A percentile compares a stretch with the other conserved stretches of the same genome.
These are phyloP conservation scores for Suillus subaureus DNA, from an alignment of 768 basidiomycete species.

Conservation along the genomic window DNA sequence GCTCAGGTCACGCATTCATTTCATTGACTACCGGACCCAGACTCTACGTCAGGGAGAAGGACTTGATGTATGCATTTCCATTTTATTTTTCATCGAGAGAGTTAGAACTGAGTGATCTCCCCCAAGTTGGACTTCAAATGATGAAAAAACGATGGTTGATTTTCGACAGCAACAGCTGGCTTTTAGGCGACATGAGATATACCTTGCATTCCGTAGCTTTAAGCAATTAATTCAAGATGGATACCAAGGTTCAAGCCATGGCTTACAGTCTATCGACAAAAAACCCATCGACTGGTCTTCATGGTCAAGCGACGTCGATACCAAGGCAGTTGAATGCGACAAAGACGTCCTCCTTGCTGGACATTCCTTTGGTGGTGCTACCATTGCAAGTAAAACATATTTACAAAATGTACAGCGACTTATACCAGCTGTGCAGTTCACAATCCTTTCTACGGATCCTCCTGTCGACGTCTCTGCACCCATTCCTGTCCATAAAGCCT, in stretches of 20 bases:
- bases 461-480: slow-evolving; percentile 37
- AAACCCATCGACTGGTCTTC: slow-evolving; percentile 38
- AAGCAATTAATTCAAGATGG: slow-evolving; percentile 47
- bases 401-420: background rate
- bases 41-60: slow-evolving; percentile 58
- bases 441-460: slow-evolving; percentile 54
- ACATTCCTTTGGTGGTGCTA: slow-evolving; percentile 61
- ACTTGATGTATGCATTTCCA: slow-evolving; percentile 49
- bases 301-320: slow-evolving; percentile 38
- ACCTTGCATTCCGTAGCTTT: slow-evolving; percentile 63
- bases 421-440: slow-evolving; percentile 41
- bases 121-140: slow-evolving; percentile 28
- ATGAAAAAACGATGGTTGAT: slow-evolving; percentile 37
- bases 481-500: slow-evolving; percentile 57
- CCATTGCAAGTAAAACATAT: slow-evolving; percentile 40
- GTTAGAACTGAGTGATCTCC: background rate
- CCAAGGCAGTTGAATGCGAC: slow-evolving; percentile 34
- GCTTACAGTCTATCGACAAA: slow-evolving; percentile 43
- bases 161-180: slow-evolving; percentile 72
- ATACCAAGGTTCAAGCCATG: slow-evolving; percentile 21
- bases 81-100: slow-evolving; percentile 7
- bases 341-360: slow-evolving; percentile 46
- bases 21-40: slow-evolving; percentile 34
- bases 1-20: slow-evolving; percentile 60
- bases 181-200: slow-evolving; percentile 70